phyloP scores from a whole-genome alignment of 352 stramenopile species.

The Globisporangium paddicum region DNA sequence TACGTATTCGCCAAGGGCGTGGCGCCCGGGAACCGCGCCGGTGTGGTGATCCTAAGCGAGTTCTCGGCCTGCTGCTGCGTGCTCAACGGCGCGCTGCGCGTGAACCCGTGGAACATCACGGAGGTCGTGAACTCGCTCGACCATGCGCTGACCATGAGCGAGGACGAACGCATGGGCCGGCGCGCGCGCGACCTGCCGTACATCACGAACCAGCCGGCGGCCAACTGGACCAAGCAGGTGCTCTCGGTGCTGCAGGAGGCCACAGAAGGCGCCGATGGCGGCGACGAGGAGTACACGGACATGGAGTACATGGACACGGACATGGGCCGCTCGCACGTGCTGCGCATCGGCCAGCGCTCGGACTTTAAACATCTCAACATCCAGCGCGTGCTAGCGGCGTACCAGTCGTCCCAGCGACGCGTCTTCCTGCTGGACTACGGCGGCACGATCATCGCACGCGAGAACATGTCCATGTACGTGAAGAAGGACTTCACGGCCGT shows the following conservation, averaged over 20 bases:
- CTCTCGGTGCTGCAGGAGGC: conserved; percentile 83
- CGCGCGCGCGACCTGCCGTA: conserved; percentile 95
- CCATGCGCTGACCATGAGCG: conserved; percentile 91
- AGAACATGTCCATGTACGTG: conserved; percentile 94
- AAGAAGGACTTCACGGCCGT: conserved; percentile 95
- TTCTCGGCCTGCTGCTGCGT: conserved; percentile 96
- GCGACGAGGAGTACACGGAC: conserved; percentile 67
- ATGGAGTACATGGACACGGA: conserved; percentile 89
- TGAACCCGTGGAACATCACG: conserved; percentile 98
- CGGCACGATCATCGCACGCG: conserved; percentile 91
- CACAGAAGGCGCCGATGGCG: conserved; percentile 60
- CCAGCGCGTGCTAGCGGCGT: conserved; percentile 78
- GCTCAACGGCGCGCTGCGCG: conserved; percentile 93
- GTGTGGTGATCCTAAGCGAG: conserved; percentile 96
- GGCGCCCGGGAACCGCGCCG: conserved; percentile 54
- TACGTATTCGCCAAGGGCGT: conserved; percentile 88
- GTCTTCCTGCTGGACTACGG: conserved; percentile 98
- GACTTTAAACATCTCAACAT: conserved; percentile 88
- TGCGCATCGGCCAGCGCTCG: conserved; percentile 55
- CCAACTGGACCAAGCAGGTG: conserved; percentile 96
- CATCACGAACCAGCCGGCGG: conserved; percentile 90
- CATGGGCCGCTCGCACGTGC: conserved; percentile 67
- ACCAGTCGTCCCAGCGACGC: conserved; percentile 76
- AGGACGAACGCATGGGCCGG: conserved; percentile 85
- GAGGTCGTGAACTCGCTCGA: conserved; percentile 90